phyloP scores from a whole-genome alignment of 106 monocot species.

The Iris macrosiphon region DNA sequence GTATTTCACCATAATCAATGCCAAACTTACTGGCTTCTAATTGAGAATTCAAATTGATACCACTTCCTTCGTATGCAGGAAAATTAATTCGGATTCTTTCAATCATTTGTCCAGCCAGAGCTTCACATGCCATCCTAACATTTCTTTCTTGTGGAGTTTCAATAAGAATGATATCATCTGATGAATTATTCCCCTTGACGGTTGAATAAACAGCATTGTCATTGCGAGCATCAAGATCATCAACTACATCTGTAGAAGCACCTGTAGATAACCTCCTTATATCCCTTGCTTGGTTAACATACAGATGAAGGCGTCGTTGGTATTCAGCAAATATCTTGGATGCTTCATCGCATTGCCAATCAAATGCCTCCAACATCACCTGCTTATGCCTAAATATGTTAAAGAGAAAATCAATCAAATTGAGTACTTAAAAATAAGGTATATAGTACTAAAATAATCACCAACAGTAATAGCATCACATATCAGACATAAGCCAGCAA shows the following conservation, averaged over 20 bases:
- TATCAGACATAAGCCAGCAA: no score
- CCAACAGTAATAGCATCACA: neutral
- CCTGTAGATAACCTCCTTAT: conserved; percentile 36
- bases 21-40: conserved; percentile 66
- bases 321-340: conserved; percentile 92
- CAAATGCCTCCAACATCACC: conserved; percentile 88
- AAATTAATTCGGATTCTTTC: conserved; percentile 67
- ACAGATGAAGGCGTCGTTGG: conserved; percentile 88
- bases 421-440: neutral
- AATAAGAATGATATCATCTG: conserved; percentile 68
- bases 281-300: conserved; percentile 84
- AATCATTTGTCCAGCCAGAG: conserved; percentile 58
- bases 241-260: conserved; percentile 20
- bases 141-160: conserved; percentile 72
- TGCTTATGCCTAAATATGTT: conserved; percentile 71
- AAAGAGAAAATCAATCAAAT: conserved; percentile 14
- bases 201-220: conserved; percentile 76
- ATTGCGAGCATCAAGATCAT: conserved; percentile 27
- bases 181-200: conserved; percentile 69
- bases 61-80: conserved; percentile 85
- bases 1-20: conserved; percentile 67
- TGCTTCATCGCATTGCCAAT: conserved; percentile 95
- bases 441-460: neutral
- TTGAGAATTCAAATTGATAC: conserved; percentile 54
- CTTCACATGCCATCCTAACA: conserved; percentile 82